Base-by-base conservation (phyloP, 495 filamentous ascomycete species). In the Penicillium odoratum region DNA sequence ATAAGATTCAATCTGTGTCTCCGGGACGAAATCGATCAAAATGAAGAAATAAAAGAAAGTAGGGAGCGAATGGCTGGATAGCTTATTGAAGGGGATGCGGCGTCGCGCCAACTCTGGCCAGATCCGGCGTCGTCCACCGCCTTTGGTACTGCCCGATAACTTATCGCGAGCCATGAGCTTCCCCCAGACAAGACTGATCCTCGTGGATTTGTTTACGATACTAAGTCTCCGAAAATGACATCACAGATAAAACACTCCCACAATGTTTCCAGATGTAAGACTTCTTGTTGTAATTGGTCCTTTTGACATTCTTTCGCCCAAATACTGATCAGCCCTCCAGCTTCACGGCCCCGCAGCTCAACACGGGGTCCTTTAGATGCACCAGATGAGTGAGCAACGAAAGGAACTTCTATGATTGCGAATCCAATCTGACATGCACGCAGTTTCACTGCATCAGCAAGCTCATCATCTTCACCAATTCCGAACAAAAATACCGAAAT, bases 331-430 rank as follows among this genome's bases (percentile, higher is more conserved):
- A 31, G 29, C n/a, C 34, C 30, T 33, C 34, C 55, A 82, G 77
- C 77, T 61, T 73, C 74, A 48, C 73, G 78, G 45, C 74, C 78
- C 58, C 76, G 81, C 64, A 78, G 78, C 58, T 74, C 75, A 29
- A 83, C 80, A 3, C 82, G 75, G 63, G 80, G 78, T 38, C 81
- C 81, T 18, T 62, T 83, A 55, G 78, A 83, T 67, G 61, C 62
- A 57, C 53, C 70, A 60, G 79, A 80, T 33, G 77, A 81, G 80
- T 82, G 72, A 66, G 74, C 54, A 51, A 30, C 44, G 7, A 44
- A 7, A 34, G 45, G 11, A 43, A 38, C 29, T 28, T 3, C 13
- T 13, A 11, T 10, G 29, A 55, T 51, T 40, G 7, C 46, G 25
- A 31, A 45, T 43, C 2, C n/a, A 25, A 43, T 45, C 50, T 51